Conservation (phyloP, 1,284 basidiomycete genomes). For the Takashimella koratensis region DNA sequence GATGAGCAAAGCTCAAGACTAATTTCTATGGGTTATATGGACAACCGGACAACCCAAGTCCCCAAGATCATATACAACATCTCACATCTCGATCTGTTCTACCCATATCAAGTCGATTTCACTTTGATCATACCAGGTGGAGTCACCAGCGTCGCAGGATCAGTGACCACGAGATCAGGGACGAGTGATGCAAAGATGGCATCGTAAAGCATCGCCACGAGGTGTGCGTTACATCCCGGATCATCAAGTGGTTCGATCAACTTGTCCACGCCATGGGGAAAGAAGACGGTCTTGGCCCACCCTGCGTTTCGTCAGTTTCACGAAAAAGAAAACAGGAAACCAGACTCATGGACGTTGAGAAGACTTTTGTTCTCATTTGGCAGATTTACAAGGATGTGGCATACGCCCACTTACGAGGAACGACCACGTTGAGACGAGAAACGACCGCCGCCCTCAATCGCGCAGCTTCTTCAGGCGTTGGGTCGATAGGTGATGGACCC, state of each 20-base stretch:
- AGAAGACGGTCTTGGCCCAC: conserved; percentile 7
- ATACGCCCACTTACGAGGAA: conserved; percentile 25
- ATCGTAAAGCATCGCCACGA: conserved; percentile 36
- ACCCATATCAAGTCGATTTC: too few species aligned
- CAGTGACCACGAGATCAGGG: conserved; percentile 27
- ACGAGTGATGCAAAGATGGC: conserved; percentile 24
- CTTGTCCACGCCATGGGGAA: conserved; percentile 1
- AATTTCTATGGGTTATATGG: too few species aligned
- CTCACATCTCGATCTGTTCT: too few species aligned
- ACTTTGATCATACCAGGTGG: too few species aligned
- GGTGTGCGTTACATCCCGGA: conserved; percentile 38
- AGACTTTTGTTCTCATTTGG: background rate
- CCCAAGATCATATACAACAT: too few species aligned
- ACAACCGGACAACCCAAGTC: too few species aligned
- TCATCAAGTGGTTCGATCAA: conserved; percentile 31
- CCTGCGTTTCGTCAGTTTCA: too few species aligned
- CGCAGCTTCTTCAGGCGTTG: conserved; percentile 30
- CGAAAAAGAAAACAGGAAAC: too few species aligned
- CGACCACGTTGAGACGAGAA: conserved; percentile 17
- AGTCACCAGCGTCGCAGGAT: background rate
- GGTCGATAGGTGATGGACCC: conserved; percentile 36
- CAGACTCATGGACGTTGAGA: too few species aligned
- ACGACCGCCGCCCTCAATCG: conserved; percentile 18
- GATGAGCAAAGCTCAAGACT: too few species aligned
- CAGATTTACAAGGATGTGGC: background rate